Percentiles rank a stretch among this genome's conserved stretches.
Conservation (phyloP, 2,329 filamentous ascomycete genomes). For the Penicillium sp. region DNA sequence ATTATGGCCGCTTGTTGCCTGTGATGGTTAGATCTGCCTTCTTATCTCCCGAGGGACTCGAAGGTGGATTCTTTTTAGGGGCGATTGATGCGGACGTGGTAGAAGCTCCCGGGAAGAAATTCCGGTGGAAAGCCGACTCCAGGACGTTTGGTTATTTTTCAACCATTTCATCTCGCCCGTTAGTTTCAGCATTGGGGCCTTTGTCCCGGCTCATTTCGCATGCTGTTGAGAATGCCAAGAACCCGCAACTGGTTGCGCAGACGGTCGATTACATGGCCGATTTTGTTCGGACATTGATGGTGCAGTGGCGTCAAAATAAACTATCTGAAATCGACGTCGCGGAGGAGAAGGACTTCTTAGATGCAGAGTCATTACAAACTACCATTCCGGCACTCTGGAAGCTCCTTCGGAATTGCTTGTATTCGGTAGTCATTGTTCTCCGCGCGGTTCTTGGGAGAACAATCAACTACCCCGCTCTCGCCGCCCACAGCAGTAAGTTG, state of each 20-base stretch:
- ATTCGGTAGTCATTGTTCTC: slow-evolving; percentile 71
- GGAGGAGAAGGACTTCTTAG: slow-evolving; percentile 63
- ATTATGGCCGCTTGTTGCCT: slow-evolving; percentile 70
- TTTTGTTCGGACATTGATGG: slow-evolving; percentile 65
- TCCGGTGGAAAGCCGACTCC: slow-evolving; percentile 66
- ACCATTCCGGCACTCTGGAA: slow-evolving; percentile 75
- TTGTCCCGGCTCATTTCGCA: slow-evolving; percentile 64
- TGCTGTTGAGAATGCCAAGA: slow-evolving; percentile 57
- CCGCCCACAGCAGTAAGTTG: slow-evolving; percentile 51
- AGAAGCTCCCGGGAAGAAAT: slow-evolving; percentile 53
- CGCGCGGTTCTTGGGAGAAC: slow-evolving; percentile 69
- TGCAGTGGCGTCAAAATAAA: slow-evolving; percentile 72
- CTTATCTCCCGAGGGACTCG: slow-evolving; percentile 70
- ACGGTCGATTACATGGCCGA: slow-evolving; percentile 61
- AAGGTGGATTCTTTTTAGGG: slow-evolving; percentile 72
- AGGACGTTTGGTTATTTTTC: slow-evolving; percentile 58
- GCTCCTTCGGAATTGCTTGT: slow-evolving; percentile 72
- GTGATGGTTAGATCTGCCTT: slow-evolving; percentile 67
- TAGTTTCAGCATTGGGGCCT: slow-evolving; percentile 62
- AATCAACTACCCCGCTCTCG: slow-evolving; percentile 57
- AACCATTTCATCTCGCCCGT: slow-evolving; percentile 55
- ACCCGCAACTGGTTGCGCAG: slow-evolving; percentile 44
- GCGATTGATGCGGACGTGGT: slow-evolving; percentile 67
- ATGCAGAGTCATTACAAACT: slow-evolving; percentile 62
- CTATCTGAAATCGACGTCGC: slow-evolving; percentile 70